Percentiles rank a stretch among this genome's conserved stretches.
Evolutionary conservation across 75 land plant species (phyloP).

Genomic region (Pinus albicaulis): DNA sequence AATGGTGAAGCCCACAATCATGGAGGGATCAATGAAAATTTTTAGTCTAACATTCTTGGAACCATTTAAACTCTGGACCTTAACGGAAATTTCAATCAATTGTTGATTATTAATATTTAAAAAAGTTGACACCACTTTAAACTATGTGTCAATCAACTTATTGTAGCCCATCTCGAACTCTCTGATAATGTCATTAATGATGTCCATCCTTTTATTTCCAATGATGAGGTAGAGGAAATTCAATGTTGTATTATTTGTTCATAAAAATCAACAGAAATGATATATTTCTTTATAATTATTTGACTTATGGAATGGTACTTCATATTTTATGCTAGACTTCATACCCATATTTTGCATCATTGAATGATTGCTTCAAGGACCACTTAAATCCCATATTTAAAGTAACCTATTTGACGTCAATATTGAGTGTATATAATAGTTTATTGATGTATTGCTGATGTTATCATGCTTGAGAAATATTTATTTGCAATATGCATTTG

Average conservation of each 20-base stretch:
- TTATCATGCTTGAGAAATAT: not conserved
- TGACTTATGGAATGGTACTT: not conserved
- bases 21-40: too few species aligned
- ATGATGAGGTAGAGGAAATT: too few species aligned
- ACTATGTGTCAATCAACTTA: too few species aligned
- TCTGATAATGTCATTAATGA: too few species aligned
- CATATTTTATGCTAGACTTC: not conserved
- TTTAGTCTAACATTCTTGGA: too few species aligned
- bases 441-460: not conserved
- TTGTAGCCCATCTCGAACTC: too few species aligned
- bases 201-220: too few species aligned
- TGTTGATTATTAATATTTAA: too few species aligned
- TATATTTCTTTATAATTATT: not conserved
- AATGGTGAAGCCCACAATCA: too few species aligned
- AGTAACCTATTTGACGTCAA: not conserved
- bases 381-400: not conserved
- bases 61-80: too few species aligned
- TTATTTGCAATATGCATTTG: not conserved
- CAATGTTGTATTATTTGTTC: not conserved
- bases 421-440: not conserved
- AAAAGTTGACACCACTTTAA: too few species aligned
- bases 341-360: not conserved
- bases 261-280: not conserved
- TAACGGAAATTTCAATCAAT: too few species aligned
- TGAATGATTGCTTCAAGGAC: not conserved